Evolutionary conservation across 805 yeast species (phyloP), one percentile per base, ranked within the genome.

Genomic region (Candida silvicultrix): DNA sequence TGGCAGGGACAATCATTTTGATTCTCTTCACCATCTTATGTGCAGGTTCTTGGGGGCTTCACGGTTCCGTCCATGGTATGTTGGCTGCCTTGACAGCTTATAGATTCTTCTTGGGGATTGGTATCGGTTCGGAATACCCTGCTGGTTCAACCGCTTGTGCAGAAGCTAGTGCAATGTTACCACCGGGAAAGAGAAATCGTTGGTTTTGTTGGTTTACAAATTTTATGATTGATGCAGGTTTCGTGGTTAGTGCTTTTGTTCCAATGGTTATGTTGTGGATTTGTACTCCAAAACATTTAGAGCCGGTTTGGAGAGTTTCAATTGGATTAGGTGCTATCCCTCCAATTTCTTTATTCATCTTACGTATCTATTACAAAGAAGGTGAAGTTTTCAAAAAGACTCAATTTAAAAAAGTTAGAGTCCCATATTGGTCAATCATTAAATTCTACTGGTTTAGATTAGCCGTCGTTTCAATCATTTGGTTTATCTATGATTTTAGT

Each of bases 41-140:
- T 62, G 78, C 96, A 6, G 95, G 88, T 46, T 79, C 88, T 18
- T 92, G 97, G 96, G 97, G 96, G 58, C 79, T 11, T 7, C 37
- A 67, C 37, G 83, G 83, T 40, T 68, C 80, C 32, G 76, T 87
- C 4, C 71, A 76, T 42, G 96, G 97, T 36, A 75, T 90, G 71
- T 78, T 92, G 50, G 83, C 89, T 15, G 92, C 94, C 19, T 67
- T 90, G 45, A 87, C 95, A 9, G 84, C 83, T 10, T 88, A 84
- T 64, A 77, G 98, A 65, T 87, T 87, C 65, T 83, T 90, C 66
- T 69, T 90, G 43, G 98, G 98, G 67, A 71, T 88, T 52, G 95
- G 90, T 57, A 86, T 92, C 56, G 98, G 98, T 57, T 90, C 95
- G 42, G 98, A 90, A 67, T 90, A 90, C 62, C 96, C 97, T 41